Percentiles rank a stretch among this genome's conserved stretches.
Evolutionary conservation across 179 eudicot genomes (phyloP).

Genomic region (Carnegiea gigantea): DNA sequence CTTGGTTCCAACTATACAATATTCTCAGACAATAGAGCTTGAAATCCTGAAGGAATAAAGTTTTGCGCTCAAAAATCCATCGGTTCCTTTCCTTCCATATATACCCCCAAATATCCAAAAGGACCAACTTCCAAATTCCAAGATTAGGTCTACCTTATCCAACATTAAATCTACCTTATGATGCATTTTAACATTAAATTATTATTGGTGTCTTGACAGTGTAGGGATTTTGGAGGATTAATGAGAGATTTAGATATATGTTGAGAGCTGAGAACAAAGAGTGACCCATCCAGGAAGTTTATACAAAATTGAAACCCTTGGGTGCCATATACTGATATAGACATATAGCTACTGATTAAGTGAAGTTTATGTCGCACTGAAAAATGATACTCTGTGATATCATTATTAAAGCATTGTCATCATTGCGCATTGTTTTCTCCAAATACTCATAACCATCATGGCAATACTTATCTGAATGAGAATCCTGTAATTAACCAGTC

Average conservation of each 20-base stretch:
- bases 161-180: not conserved
- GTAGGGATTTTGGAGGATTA: not conserved
- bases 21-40: too few species aligned
- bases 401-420: not conserved
- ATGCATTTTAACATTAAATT: not conserved
- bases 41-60: too few species aligned
- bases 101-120: too few species aligned
- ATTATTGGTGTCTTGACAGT: not conserved
- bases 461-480: not conserved
- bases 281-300: not conserved
- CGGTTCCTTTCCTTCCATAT: too few species aligned
- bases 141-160: too few species aligned
- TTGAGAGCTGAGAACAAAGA: not conserved
- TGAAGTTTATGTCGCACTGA: not conserved
- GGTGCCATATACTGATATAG: slow-evolving; percentile 2
- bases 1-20: too few species aligned
- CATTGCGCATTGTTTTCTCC: not conserved
- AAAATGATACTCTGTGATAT: not conserved
- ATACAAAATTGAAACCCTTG: not conserved
- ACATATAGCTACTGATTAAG: not conserved
- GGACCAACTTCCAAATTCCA: too few species aligned
- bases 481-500: not conserved
- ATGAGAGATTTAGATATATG: not conserved
- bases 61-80: too few species aligned
- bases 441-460: not conserved